Base-by-base conservation (phyloP, 1,284 basidiomycete species). In the Limonomyces culmigenus region DNA sequence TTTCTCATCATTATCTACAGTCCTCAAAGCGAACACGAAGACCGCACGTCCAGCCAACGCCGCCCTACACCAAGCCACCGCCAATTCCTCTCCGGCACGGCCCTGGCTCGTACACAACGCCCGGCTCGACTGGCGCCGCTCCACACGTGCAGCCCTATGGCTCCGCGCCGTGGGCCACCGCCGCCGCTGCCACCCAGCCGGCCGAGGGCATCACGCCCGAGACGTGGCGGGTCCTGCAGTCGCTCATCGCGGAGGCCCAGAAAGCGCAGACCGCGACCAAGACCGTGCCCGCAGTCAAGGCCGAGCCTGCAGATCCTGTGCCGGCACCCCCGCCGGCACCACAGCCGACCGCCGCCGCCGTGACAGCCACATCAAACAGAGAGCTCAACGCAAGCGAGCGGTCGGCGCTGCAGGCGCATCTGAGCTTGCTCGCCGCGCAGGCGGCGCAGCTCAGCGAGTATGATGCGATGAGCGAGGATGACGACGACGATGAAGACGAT, bases 341-440 rank as follows among this genome's bases (percentile, higher is more conserved):
- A n/a, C n/a, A n/a, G n/a, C n/a, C n/a, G n/a, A n/a, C n/a, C n/a
- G n/a, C n/a, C n/a, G n/a, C n/a, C n/a, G n/a, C n/a, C n/a, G n/a
- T n/a, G 19, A n/a, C 30, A 14, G 37, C 29, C 23, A 36, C 36
- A 17, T 37, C 38, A 21, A 36, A 38, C 5, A 31, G 34, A 4
- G 43, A 27, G 4, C 45, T 56, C 18, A 51, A 52, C 11, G 53
- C 53, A 36, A 55, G 62, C 38, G 61, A 67, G 38, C 62, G 76
- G 12, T 72, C 74, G 14, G 64, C 69, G 34, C 48, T 78, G 36
- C 74, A 76, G 44, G 71, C 70, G 1, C 72, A 71, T 42, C 57
- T 78, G 29, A 71, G 67, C 3, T 56, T 76, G 18, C 49, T 78
- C 19, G 72, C 74, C 1, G 68, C 69, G 3, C 75, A 78, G 45